Evolutionary conservation across 441 rosid species (phyloP).

Genomic region (Eruca vesicaria): DNA sequence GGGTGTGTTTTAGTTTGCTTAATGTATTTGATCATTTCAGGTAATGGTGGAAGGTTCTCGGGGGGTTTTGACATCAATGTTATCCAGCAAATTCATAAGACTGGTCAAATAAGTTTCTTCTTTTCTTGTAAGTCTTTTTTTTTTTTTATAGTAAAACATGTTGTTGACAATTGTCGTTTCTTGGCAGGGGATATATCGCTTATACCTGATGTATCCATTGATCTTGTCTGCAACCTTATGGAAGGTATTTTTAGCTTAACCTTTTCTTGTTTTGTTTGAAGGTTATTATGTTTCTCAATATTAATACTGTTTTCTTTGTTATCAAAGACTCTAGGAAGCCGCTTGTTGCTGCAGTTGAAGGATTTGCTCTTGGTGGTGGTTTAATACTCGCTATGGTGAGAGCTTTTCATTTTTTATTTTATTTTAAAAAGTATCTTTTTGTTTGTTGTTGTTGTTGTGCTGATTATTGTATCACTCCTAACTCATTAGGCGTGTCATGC

Average conservation of each 20-base stretch:
- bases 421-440: neutral
- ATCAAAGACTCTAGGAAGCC: constrained; percentile 82
- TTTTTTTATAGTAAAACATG: neutral
- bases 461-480: too few species aligned
- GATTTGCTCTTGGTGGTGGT: constrained; percentile 98
- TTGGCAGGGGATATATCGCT: constrained; percentile 69
- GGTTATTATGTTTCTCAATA: neutral
- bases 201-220: constrained; percentile 82
- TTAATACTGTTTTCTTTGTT: constrained; percentile 20
- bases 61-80: constrained; percentile 95
- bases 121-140: neutral
- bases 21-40: constrained; percentile 41
- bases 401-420: constrained; percentile 19
- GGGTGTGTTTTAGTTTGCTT: neutral
- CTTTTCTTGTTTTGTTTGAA: neutral
- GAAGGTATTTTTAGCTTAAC: constrained; percentile 54
- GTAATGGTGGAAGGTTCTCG: constrained; percentile 79
- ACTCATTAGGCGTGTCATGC: constrained; percentile 81
- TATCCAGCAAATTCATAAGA: constrained; percentile 65
- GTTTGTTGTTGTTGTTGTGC: neutral
- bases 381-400: constrained; percentile 82
- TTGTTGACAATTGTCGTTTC: neutral
- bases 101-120: constrained; percentile 43
- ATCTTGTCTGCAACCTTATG: constrained; percentile 65
- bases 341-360: constrained; percentile 93